phyloP scores from a whole-genome alignment of 352 stramenopile genomes.

The Globisporangium paroecandrum region DNA sequence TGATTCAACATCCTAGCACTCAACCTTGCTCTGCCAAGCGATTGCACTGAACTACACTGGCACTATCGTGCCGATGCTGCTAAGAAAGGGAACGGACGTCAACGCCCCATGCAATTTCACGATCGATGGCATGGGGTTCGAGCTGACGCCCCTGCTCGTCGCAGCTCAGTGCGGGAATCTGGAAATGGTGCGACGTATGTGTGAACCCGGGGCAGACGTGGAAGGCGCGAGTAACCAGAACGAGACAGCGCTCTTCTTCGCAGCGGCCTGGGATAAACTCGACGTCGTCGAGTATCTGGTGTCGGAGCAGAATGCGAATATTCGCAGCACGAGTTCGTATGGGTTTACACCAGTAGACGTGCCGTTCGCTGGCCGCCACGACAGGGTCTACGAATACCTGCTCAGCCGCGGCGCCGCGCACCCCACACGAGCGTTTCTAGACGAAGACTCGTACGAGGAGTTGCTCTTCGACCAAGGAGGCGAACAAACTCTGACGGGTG shows the following conservation, averaged over 20 bases:
- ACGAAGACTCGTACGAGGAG: not conserved
- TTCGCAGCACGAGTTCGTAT: not conserved
- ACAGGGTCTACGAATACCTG: not conserved
- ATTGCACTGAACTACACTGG: not conserved
- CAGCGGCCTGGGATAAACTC: not conserved
- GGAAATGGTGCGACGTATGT: not conserved
- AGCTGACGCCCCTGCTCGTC: not conserved
- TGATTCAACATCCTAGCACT: not conserved
- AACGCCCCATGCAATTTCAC: not conserved
- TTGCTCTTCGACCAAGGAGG: not conserved
- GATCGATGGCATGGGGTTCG: not conserved
- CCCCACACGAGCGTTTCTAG: not conserved
- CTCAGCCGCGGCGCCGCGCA: not conserved
- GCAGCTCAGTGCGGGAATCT: not conserved
- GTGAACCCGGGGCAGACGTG: slow-evolving; percentile 1
- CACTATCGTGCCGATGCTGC: not conserved
- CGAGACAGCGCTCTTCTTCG: slow-evolving; percentile 10
- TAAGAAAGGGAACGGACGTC: not conserved
- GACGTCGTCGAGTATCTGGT: not conserved
- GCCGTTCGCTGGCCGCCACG: not conserved
- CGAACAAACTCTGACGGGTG: not conserved
- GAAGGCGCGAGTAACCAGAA: not conserved
- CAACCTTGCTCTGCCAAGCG: not conserved
- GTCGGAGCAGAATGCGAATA: not conserved
- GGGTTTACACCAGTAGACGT: not conserved